A percentile compares a stretch with the other conserved stretches of the same genome.
phyloP scores from a whole-genome alignment of 352 stramenopile genomes.

The Phytophthora sp. region DNA sequence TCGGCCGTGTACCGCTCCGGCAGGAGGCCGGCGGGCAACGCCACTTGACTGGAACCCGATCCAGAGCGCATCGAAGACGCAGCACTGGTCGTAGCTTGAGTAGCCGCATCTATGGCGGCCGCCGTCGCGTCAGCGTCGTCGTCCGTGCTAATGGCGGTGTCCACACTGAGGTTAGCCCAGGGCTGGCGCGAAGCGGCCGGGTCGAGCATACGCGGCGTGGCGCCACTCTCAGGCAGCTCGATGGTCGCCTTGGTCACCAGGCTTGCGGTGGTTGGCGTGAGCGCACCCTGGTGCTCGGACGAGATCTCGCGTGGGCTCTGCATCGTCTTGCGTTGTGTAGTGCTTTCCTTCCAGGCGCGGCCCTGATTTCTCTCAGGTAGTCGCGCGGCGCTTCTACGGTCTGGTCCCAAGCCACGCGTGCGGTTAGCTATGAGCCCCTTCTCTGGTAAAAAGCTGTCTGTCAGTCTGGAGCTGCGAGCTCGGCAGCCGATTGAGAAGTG shows the following conservation, averaged over 20 bases:
- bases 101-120: background rate
- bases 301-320: slow-evolving; percentile 74
- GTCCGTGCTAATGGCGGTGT: slow-evolving; percentile 43
- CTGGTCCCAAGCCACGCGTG: slow-evolving; percentile 28
- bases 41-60: slow-evolving; percentile 42
- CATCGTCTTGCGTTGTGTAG: slow-evolving; percentile 26
- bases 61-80: slow-evolving; percentile 58
- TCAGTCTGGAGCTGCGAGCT: slow-evolving; percentile 6
- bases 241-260: slow-evolving; percentile 56
- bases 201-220: slow-evolving; percentile 65
- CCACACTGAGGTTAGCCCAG: slow-evolving; percentile 79
- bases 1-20: slow-evolving; percentile 82
- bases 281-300: slow-evolving; percentile 63
- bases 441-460: slow-evolving; percentile 19
- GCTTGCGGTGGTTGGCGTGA: slow-evolving; percentile 68
- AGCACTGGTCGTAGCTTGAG: slow-evolving; percentile 28
- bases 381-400: slow-evolving; percentile 40
- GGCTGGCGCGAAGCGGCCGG: slow-evolving; percentile 48
- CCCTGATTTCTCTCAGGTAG: slow-evolving; percentile 38
- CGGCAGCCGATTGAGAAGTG: slow-evolving; percentile 33
- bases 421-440: slow-evolving; percentile 29
- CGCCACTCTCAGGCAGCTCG: slow-evolving; percentile 38
- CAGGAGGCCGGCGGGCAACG: slow-evolving; percentile 60
- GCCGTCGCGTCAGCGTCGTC: slow-evolving; percentile 14
- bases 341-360: background rate